Base-by-base conservation (phyloP, 1,139 yeast genomes). In the Yamadazyma pseudoaaseri region DNA sequence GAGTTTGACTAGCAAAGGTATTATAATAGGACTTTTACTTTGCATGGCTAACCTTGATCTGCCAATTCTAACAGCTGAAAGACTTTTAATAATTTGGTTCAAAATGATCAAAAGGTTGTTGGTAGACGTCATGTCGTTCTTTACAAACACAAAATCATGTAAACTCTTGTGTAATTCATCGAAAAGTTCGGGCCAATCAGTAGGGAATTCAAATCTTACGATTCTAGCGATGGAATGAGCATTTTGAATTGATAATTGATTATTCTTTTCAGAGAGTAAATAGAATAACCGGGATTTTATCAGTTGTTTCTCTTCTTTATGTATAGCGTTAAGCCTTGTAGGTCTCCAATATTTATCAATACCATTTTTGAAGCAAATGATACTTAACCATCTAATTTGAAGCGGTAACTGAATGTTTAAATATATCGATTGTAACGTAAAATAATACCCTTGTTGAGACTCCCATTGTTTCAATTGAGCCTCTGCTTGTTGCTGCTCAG, bases 291-390 rank as follows among this genome's bases (percentile, higher is more conserved):
- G 63, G 8, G 58, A 49, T 35, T 81, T 70, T 32, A 92, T 86
- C 34, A 70, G 73, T 0, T 47, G 45, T 52, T 89, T 90, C 49
- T 89, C 97, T 10, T 82, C 87, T 33, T 70, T 73, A 7, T 69
- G 45, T 11, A 87, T 78, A 2, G 86, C 76, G 46, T 64, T 52
- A 25, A 55, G 61, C 18, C 86, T 69, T 0, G 87, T 70, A 0
- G 81, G 65, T 38, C 96, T 66, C 97, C 97, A 90, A 49, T 79
- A 79, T 48, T 73, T 79, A 20, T 86, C 95, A 16, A 86, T 65
- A 1, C 95, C 95, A 57, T 90, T 92, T 51, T 92, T 92, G 56
- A 92, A 78, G 45, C 85, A 85, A 28, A 92, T 90, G 3, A 87
- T 72, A 0, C 96, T 90, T 27, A 90, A 64, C 95, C 96, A 87